Conservation (phyloP, 164 flowering plant species). For the Magnolia kwangsiensis region DNA sequence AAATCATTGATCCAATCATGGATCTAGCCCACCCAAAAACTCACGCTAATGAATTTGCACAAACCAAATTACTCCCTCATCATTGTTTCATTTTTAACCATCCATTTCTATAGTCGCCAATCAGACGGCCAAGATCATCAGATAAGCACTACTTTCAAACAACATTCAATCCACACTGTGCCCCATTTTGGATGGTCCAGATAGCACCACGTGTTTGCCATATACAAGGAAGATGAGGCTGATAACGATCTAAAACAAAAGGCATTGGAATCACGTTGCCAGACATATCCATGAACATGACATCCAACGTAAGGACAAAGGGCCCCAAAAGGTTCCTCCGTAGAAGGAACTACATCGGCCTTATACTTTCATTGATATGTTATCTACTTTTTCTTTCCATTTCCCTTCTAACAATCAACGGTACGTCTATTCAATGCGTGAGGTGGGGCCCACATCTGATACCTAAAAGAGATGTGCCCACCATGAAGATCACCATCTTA, state of each 20-base stretch:
- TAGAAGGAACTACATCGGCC: neutral
- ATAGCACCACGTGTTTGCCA: neutral
- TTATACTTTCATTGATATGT: neutral
- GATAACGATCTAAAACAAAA: neutral
- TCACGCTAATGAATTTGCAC: no score
- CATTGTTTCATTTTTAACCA: no score
- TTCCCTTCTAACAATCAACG: no score
- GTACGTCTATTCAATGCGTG: no score
- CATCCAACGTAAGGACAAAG: neutral
- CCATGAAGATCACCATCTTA: no score
- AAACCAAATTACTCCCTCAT: no score
- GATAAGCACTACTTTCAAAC: neutral
- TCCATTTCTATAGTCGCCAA: no score
- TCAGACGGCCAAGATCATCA: neutral
- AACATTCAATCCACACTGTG: neutral
- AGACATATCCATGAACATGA: neutral
- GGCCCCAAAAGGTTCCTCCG: neutral
- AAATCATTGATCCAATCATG: neutral
- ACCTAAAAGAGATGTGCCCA: no score
- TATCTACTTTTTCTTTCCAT: neutral
- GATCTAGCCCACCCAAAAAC: no score
- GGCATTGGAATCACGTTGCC: neutral
- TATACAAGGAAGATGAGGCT: neutral
- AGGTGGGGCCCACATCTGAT: no score
- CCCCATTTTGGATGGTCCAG: neutral